Conservation (phyloP, 2,329 filamentous ascomycete genomes). For the Pezicula carpinea region DNA sequence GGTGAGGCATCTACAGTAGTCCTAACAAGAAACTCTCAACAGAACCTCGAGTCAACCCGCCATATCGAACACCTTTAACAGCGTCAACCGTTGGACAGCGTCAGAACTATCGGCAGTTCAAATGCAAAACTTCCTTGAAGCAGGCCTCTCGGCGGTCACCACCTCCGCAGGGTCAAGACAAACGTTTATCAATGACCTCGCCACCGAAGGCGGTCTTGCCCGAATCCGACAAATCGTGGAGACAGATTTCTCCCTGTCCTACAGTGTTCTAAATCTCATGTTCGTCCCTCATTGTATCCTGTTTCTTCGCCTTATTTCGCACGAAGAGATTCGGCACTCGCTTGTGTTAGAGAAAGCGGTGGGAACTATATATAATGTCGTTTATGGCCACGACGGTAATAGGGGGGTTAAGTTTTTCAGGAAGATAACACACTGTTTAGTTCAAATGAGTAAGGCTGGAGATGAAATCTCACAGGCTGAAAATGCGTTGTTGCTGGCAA, state of each 20-base stretch:
- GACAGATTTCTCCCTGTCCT: slow-evolving; percentile 8
- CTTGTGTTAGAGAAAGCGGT: slow-evolving; percentile 22
- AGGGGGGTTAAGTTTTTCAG: slow-evolving; percentile 20
- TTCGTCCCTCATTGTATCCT: slow-evolving; percentile 17
- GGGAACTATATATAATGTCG: slow-evolving; percentile 25
- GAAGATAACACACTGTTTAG: slow-evolving; percentile 1
- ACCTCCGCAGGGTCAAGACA: slow-evolving; percentile 14
- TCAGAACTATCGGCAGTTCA: slow-evolving; percentile 8
- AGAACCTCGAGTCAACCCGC: too few relatives aligned
- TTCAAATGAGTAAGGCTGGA: background rate
- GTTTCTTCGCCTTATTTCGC: slow-evolving; percentile 21
- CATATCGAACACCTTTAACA: background rate
- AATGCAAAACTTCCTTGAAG: slow-evolving; percentile 11
- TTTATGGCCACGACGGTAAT: slow-evolving; percentile 21
- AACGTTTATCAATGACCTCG: slow-evolving; percentile 16
- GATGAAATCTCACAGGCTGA: slow-evolving; percentile 6
- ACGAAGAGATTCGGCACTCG: slow-evolving; percentile 17
- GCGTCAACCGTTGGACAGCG: background rate
- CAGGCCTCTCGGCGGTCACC: slow-evolving; percentile 9
- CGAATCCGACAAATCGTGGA: slow-evolving; percentile 16
- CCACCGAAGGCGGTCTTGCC: slow-evolving; percentile 14
- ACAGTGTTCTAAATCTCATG: slow-evolving; percentile 8
- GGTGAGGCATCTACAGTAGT: too few relatives aligned
- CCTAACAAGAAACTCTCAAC: too few relatives aligned
- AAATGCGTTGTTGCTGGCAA: slow-evolving; percentile 10